Evolutionary conservation across 805 yeast genomes (phyloP), one percentile per base, ranked within the genome.

Genomic region (Schwanniomyces polymorphus): DNA sequence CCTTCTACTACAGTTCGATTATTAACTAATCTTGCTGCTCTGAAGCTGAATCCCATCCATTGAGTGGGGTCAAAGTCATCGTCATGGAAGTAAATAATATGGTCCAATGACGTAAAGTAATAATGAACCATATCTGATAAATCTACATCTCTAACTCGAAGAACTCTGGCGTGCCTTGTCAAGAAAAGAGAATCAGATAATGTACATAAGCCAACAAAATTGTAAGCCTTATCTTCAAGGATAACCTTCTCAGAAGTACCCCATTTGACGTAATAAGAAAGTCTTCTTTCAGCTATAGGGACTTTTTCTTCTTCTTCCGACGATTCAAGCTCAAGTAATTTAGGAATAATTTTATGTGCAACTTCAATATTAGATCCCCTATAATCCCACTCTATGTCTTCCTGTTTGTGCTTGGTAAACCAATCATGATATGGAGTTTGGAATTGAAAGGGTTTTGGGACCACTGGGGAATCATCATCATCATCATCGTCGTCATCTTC

Each of bases 71-170:
- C 67, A 48, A 81, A 73, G 45, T 77, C 81, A 14, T 65, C 64
- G 65, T 74, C 79, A 58, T 84, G 88, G 68, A 86, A 84, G 60
- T 83, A 83, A 27, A 87, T 75, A 0, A 82, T 65, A 58, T 86
- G 91, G 53, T 85, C 91, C 51, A 86, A 62, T 18, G 87, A 81
- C 3, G 82, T 84, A 12, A 82, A 77, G 51, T 80, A 75, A 31
- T 72, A 74, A 42, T 63, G 65, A 12, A 56, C 53, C 18, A 49
- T 40, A 12, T 60, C 52, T 16, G 45, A 42, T 38, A 56, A 45
- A 47, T 63, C 59, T 16, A 59, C 53, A 17, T 45, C 75, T 37
- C 75, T 62, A 44, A 79, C 43, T 5, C 72, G 60, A 45, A 82
- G 75, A 44, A 79, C 65, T 48, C 85, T 74, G 53, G 79, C 80